These are phyloP conservation scores for Trypanosoma vivax DNA, from an alignment of 208 protist genomes.

Conservation along the genomic window DNA sequence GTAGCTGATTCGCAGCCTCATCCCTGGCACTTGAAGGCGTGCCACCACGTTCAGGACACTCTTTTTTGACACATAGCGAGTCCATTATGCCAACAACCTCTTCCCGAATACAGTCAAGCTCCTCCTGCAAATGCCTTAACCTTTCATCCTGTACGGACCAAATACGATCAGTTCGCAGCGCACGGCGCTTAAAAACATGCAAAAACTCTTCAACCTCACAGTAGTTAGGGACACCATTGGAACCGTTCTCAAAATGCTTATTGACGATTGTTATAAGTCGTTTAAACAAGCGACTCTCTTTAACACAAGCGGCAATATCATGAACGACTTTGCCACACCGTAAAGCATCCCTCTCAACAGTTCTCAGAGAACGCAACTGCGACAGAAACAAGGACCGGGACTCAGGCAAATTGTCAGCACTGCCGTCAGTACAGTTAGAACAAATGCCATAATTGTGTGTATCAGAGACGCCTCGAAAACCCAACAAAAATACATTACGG, in stretches of 20 bases:
- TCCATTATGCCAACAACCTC: background rate
- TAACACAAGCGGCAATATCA: background rate
- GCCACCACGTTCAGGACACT: too few relatives aligned
- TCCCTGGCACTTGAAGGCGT: too few relatives aligned
- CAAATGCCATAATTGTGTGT: too few relatives aligned
- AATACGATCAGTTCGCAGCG: background rate
- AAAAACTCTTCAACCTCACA: background rate
- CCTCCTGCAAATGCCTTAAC: background rate
- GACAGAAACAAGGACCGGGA: background rate
- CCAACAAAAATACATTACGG: too few relatives aligned
- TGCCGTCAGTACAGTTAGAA: too few relatives aligned
- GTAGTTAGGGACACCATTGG: background rate
- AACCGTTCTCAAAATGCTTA: background rate
- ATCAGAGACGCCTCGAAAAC: too few relatives aligned
- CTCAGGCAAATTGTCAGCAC: too few relatives aligned
- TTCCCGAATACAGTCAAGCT: constrained; percentile 5
- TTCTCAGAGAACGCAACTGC: background rate
- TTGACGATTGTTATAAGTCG: constrained; percentile 1
- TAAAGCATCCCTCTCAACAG: constrained; percentile 11
- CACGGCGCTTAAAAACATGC: background rate
- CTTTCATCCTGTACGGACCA: constrained; percentile 7
- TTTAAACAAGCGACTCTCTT: constrained; percentile 1
- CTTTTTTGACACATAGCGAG: background rate
- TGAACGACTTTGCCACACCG: background rate
- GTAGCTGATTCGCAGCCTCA: background rate